Conservation (phyloP, 2,329 filamentous ascomycete genomes). For the Aspergillus sp. region DNA sequence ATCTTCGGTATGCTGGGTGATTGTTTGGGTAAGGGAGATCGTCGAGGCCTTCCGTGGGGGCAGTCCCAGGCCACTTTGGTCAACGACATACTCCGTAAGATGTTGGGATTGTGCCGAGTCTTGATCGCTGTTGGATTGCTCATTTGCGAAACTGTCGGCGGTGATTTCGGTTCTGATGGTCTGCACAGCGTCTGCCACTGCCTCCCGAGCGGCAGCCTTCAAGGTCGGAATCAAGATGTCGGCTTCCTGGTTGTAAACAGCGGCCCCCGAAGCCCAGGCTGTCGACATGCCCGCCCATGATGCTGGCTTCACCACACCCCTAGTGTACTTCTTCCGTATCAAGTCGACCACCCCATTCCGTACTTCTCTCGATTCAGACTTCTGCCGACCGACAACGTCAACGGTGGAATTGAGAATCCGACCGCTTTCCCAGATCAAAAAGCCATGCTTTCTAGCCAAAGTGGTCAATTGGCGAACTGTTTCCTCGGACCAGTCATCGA, state of each 20-base stretch:
- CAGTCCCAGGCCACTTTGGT: conserved; percentile 22
- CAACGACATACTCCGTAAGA: conserved; percentile 26
- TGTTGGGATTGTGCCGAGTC: conserved; percentile 23
- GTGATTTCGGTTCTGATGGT: conserved; percentile 47
- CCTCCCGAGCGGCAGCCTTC: conserved; percentile 43
- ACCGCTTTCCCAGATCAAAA: conserved; percentile 46
- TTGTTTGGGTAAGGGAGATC: conserved; percentile 45
- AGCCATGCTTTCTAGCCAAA: conserved; percentile 39
- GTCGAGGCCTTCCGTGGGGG: conserved; percentile 41
- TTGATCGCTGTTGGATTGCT: conserved; percentile 16
- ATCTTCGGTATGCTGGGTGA: conserved; percentile 39
- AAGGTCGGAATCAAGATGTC: conserved; percentile 46
- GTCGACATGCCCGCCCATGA: conserved; percentile 42
- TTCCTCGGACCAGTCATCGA: conserved; percentile 61
- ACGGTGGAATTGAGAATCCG: conserved; percentile 41
- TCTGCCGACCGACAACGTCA: conserved; percentile 33
- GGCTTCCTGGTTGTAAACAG: conserved; percentile 39
- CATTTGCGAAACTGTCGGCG: conserved; percentile 24
- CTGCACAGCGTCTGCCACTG: conserved; percentile 40
- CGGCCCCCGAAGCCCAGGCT: conserved; percentile 41
- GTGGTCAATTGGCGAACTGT: conserved; percentile 47
- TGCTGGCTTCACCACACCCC: conserved; percentile 39
- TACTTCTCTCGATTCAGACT: conserved; percentile 31
- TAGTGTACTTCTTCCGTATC: conserved; percentile 42
- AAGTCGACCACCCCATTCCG: conserved; percentile 36